Evolutionary conservation across 2,329 filamentous ascomycete species (phyloP), one percentile per base, ranked within the genome.

Genomic region (Xylaria sp.): DNA sequence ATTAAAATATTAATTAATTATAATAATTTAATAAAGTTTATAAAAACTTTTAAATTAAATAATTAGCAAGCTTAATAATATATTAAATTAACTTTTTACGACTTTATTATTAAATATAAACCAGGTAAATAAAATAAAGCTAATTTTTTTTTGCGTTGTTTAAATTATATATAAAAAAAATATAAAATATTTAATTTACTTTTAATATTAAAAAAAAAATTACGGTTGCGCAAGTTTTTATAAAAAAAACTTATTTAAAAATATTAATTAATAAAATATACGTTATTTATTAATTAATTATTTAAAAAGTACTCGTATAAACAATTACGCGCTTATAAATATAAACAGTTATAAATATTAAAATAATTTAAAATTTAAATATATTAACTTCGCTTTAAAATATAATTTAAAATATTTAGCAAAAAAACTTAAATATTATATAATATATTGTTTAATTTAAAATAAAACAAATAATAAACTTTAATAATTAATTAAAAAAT

Each of bases 41-140:
- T 41, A 41, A 41, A 41, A 41, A 41, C 4, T 12, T 18, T 41
- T 41, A 41, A 18, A 2, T 44, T 44, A 13, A 44, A 13, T 44
- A 13, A 13, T 12, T 1, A 44, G 15, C 39, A 44, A 44, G 15
- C 13, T 18, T 44, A 44, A 44, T 44, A 50, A 13, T 13, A 44
- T n/a, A 23, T 23, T 7, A 2, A 50, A 23, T 50, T 50, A 20
- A n/a, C 2, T 23, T 50, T 50, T 15, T 50, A 23, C 6, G 2
- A 50, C 15, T 50, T 50, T 50, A 50, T 23, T 50, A 20, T 50
- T 50, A 50, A 23, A 50, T 20, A 50, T 50, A 20, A 20, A 50
- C 20, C 20, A 23, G 10, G n/a, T 2, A 50, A 50, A 6, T 12
- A 50, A 50, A 50, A 50, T 8, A 50, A 23, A 10, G 46, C 46